These are phyloP conservation scores for Pterocarpus macrocarpus DNA, from an alignment of 306 rosid genomes.

Conservation along the genomic window DNA sequence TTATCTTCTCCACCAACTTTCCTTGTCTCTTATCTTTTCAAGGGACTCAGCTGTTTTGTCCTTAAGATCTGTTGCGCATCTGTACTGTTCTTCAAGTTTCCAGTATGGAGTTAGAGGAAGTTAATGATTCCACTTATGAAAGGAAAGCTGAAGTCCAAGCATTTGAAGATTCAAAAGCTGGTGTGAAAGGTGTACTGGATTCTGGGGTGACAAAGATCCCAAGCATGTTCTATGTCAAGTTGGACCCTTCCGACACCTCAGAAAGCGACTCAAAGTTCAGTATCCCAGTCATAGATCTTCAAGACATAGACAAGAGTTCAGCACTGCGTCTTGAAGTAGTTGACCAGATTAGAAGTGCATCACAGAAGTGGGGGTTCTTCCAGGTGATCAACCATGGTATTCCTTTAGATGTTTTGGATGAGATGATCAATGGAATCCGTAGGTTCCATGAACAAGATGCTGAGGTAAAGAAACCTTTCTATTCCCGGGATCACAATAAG, in stretches of 20 bases:
- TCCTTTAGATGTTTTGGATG: slow-evolving; percentile 45
- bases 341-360: slow-evolving; percentile 34
- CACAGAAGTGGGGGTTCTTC: slow-evolving; percentile 54
- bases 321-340: background rate
- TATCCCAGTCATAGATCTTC: slow-evolving; percentile 50
- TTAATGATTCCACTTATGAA: background rate
- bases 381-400: slow-evolving; percentile 62
- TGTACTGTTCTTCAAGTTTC: background rate
- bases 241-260: slow-evolving; percentile 4
- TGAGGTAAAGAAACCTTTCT: slow-evolving; percentile 41
- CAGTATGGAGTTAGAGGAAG: slow-evolving; percentile 6
- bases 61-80: background rate
- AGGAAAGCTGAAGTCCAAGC: slow-evolving; percentile 48
- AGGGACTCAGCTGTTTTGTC: background rate
- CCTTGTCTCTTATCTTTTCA: background rate
- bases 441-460: slow-evolving; percentile 55
- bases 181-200: slow-evolving; percentile 70
- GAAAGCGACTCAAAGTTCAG: slow-evolving; percentile 1
- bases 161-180: slow-evolving; percentile 51
- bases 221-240: slow-evolving; percentile 32
- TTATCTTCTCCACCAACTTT: background rate
- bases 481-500: slow-evolving; percentile 29
- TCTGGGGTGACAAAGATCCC: slow-evolving; percentile 63
- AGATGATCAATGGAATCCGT: slow-evolving; percentile 46
- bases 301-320: slow-evolving; percentile 20